Percentiles rank a stretch among this genome's conserved stretches.
These are phyloP conservation scores for Thyridium curvatum DNA, from an alignment of 2,329 filamentous ascomycete species.

Conservation along the genomic window DNA sequence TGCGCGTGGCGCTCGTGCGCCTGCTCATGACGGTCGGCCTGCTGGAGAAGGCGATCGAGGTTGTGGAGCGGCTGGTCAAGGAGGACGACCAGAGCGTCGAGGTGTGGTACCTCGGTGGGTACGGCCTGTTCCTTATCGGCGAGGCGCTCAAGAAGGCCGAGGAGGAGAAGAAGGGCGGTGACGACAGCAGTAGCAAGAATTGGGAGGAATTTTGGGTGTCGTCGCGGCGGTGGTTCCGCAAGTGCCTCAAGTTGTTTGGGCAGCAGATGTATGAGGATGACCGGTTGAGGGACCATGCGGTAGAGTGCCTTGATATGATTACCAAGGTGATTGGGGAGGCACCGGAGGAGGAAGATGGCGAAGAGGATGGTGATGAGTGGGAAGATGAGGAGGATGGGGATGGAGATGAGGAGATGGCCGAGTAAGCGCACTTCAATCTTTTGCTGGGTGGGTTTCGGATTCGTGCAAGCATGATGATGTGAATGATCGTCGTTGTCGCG, in stretches of 20 bases:
- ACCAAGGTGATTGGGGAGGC: conserved; percentile 58
- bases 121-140: conserved; percentile 77
- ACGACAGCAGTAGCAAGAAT: conserved; percentile 31
- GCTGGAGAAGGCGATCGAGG: conserved; percentile 77
- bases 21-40: conserved; percentile 86
- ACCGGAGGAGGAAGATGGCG: conserved; percentile 44
- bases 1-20: conserved; percentile 74
- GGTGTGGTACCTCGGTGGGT: conserved; percentile 94
- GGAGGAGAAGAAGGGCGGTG: conserved; percentile 26
- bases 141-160: conserved; percentile 53
- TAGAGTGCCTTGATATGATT: conserved; percentile 61
- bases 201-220: conserved; percentile 62
- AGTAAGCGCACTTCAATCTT: conserved; percentile 2
- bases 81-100: conserved; percentile 96
- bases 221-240: conserved; percentile 76
- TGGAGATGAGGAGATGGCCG: conserved; percentile 41
- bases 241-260: conserved; percentile 73
- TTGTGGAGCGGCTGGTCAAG: conserved; percentile 73
- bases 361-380: conserved; percentile 42
- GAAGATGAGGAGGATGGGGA: conserved; percentile 45
- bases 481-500: too few species aligned
- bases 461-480: too few species aligned
- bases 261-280: conserved; percentile 81
- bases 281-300: conserved; percentile 66
- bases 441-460: too few species aligned